A percentile compares a stretch with the other conserved stretches of the same genome.
Evolutionary conservation across 257 asterid genomes (phyloP).

Genomic region (Nicotiana sylvestris): DNA sequence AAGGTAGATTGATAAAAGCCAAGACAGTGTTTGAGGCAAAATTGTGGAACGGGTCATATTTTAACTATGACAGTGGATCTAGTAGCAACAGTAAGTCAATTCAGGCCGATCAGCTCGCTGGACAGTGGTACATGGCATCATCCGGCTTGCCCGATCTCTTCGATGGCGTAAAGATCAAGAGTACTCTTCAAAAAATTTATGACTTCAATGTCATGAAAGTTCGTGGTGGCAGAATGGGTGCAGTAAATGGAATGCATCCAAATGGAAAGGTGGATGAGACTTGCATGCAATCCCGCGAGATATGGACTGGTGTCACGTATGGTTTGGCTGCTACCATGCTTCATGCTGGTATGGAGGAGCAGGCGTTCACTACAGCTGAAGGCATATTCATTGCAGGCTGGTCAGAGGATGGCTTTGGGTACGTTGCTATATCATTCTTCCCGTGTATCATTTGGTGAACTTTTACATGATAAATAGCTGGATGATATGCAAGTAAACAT

Average conservation of each 20-base stretch:
- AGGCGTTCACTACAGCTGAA: constrained; percentile 84
- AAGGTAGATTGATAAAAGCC: constrained; percentile 55
- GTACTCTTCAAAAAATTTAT: constrained; percentile 74
- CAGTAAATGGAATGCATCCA: constrained; percentile 97
- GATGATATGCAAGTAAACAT: neutral
- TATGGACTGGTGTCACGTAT: constrained; percentile 95
- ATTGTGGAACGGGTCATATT: constrained; percentile 90
- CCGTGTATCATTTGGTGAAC: neutral
- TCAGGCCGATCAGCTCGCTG: constrained; percentile 94
- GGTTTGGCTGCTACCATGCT: constrained; percentile 94
- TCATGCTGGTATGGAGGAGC: constrained; percentile 94
- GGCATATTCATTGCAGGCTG: constrained; percentile 94
- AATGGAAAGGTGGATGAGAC: constrained; percentile 93
- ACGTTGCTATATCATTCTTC: constrained; percentile 17
- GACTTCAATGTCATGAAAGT: constrained; percentile 90
- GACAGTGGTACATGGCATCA: constrained; percentile 95
- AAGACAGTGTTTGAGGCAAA: constrained; percentile 65
- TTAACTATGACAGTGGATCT: constrained; percentile 89
- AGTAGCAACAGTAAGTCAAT: constrained; percentile 91
- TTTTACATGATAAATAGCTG: neutral
- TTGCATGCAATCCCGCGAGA: constrained; percentile 98
- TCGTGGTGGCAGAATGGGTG: constrained; percentile 87
- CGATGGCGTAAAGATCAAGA: constrained; percentile 54
- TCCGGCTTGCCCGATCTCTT: constrained; percentile 93
- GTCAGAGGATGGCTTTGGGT: constrained; percentile 99